phyloP scores from a whole-genome alignment of 164 flowering plant genomes.

The Magnolia officinalis region DNA sequence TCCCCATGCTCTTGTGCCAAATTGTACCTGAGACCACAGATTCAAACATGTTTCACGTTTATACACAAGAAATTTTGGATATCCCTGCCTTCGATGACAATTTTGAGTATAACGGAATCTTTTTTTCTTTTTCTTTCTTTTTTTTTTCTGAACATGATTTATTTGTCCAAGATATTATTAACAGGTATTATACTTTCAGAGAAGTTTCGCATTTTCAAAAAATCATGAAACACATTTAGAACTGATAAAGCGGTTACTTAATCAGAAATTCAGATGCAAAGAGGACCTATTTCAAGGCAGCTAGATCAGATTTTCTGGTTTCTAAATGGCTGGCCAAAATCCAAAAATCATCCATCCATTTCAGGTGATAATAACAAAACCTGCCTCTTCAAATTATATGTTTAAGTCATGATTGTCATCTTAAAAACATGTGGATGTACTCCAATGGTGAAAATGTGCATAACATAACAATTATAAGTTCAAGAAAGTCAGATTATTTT shows the following conservation, averaged over 20 bases:
- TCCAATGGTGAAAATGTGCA: not conserved
- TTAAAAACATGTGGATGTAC: not conserved
- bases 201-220: not conserved
- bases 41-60: not conserved
- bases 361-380: too few relatives aligned
- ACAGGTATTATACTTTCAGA: not conserved
- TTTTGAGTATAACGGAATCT: not conserved
- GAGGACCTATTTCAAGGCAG: too few relatives aligned
- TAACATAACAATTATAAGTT: not conserved
- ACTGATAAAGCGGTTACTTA: too few relatives aligned
- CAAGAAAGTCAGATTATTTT: slow-evolving; percentile 13
- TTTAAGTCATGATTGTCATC: too few relatives aligned
- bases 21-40: slow-evolving; percentile 41
- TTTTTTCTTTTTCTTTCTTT: not conserved
- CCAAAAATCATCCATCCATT: too few relatives aligned
- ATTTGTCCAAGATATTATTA: not conserved
- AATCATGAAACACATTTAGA: not conserved
- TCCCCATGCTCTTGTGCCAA: slow-evolving; percentile 94
- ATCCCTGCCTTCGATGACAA: not conserved
- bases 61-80: not conserved
- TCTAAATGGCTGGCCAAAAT: too few relatives aligned
- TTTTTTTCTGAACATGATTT: not conserved
- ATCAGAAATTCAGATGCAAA: too few relatives aligned
- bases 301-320: too few relatives aligned
- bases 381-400: too few relatives aligned